Conservation (phyloP, 352 stramenopile species). For the Globisporangium cystogenes region DNA sequence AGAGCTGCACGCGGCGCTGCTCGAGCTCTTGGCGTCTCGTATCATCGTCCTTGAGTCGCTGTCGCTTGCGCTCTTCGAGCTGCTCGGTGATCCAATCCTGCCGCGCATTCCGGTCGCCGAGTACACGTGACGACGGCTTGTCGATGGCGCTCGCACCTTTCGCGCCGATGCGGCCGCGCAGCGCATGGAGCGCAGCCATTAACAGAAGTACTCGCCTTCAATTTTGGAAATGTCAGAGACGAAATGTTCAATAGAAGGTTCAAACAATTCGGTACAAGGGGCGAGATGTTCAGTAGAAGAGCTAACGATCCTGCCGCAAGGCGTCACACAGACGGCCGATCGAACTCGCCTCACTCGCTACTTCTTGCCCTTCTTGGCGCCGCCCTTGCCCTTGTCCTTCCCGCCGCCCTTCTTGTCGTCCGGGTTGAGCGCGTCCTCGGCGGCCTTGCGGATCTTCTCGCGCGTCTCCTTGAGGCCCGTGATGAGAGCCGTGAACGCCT, state of each 20-base stretch:
- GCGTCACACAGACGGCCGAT: too few relatives aligned
- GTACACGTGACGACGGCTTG: background rate
- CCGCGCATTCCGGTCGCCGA: slow-evolving; percentile 17
- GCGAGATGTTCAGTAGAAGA: too few relatives aligned
- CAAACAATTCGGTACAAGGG: too few relatives aligned
- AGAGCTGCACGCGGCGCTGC: slow-evolving; percentile 26
- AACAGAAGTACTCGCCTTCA: too few relatives aligned
- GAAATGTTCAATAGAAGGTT: slow-evolving; percentile 6
- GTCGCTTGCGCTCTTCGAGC: slow-evolving; percentile 32
- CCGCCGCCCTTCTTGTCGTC: slow-evolving; percentile 66
- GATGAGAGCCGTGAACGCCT: slow-evolving; percentile 66
- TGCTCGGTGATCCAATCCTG: slow-evolving; percentile 46
- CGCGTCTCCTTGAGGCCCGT: slow-evolving; percentile 70
- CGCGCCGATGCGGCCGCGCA: slow-evolving; percentile 6
- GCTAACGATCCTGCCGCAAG: too few relatives aligned
- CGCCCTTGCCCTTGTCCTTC: slow-evolving; percentile 54
- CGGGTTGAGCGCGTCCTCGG: slow-evolving; percentile 45
- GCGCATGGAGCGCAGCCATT: slow-evolving; percentile 4
- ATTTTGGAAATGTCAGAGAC: too few relatives aligned
- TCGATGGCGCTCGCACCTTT: background rate
- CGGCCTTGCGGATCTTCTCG: slow-evolving; percentile 59
- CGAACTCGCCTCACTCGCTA: slow-evolving; percentile 8
- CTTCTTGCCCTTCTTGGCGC: slow-evolving; percentile 74
- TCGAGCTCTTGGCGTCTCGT: background rate
- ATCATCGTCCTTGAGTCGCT: slow-evolving; percentile 25